Evolutionary conservation across 2,329 filamentous ascomycete genomes (phyloP).

Genomic region (Neocatenulostroma microsporum): DNA sequence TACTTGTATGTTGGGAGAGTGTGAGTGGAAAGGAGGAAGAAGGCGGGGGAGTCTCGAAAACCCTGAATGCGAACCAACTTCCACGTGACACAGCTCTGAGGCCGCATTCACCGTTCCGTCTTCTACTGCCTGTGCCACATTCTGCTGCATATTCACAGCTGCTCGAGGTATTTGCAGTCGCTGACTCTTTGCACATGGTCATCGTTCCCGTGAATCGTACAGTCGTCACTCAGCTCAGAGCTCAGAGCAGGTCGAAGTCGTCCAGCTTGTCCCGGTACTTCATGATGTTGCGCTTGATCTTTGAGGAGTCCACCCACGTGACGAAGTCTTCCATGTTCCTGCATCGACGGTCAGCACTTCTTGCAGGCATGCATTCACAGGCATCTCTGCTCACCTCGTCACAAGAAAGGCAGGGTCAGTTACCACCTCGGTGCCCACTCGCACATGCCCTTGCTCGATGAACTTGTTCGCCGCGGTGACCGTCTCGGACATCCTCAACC

Average conservation of each 20-base stretch:
- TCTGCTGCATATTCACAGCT: slow-evolving; percentile 1
- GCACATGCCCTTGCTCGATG: slow-evolving; percentile 78
- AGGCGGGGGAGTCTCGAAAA: too few species aligned
- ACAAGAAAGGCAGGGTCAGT: slow-evolving; percentile 87
- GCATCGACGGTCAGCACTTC: slow-evolving; percentile 5
- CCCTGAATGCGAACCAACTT: too few species aligned
- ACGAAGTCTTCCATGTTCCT: slow-evolving; percentile 91
- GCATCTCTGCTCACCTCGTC: slow-evolving; percentile 43
- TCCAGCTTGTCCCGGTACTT: slow-evolving; percentile 91
- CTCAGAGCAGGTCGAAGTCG: slow-evolving; percentile 82
- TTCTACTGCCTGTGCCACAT: too few species aligned
- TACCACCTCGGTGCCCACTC: slow-evolving; percentile 82
- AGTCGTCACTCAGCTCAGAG: not conserved
- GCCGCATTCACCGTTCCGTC: too few species aligned
- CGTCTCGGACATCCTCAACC: slow-evolving; percentile 84
- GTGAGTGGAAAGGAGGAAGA: too few species aligned
- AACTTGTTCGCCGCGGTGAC: slow-evolving; percentile 72
- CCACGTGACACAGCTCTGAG: too few species aligned
- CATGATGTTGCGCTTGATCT: slow-evolving; percentile 95
- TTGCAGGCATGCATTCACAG: not conserved
- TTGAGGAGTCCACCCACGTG: slow-evolving; percentile 90
- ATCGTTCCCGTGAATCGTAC: not conserved
- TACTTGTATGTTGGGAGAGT: too few species aligned
- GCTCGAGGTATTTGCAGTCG: too few species aligned
- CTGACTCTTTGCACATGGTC: too few species aligned